These are phyloP conservation scores for Lantana camara DNA, from an alignment of 257 asterid genomes.

Conservation along the genomic window DNA sequence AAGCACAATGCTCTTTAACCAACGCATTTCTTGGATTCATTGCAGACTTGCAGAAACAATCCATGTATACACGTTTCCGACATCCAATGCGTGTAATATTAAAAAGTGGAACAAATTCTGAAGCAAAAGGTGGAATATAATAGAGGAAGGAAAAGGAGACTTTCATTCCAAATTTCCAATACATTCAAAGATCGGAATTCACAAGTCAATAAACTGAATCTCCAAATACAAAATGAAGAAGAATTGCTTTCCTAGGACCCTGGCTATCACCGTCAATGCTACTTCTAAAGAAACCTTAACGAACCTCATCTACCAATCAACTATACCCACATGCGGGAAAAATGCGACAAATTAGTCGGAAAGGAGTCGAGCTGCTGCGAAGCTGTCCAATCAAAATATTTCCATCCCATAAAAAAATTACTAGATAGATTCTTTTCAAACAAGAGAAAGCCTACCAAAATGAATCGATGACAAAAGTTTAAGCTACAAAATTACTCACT, in stretches of 20 bases:
- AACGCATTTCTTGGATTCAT: too few species aligned
- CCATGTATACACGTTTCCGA: too few species aligned
- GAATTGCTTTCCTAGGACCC: slow-evolving; percentile 6
- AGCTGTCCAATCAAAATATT: slow-evolving; percentile 9
- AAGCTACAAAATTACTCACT: slow-evolving; percentile 34
- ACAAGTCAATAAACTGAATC: not conserved
- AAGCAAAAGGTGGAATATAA: too few species aligned
- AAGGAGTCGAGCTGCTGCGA: slow-evolving; percentile 12
- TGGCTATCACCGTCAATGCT: slow-evolving; percentile 11
- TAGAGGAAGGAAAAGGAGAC: not conserved
- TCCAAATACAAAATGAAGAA: not conserved
- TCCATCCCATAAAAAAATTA: slow-evolving; percentile 4
- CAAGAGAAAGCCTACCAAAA: slow-evolving; percentile 25
- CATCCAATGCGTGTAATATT: too few species aligned
- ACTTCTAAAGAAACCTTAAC: slow-evolving; percentile 27
- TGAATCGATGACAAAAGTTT: slow-evolving; percentile 10
- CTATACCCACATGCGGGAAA: slow-evolving; percentile 35
- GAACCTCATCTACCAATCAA: slow-evolving; percentile 29
- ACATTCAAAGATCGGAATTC: not conserved
- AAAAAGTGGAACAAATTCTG: too few species aligned
- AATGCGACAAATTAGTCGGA: slow-evolving; percentile 30
- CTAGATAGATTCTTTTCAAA: not conserved
- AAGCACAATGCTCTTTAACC: too few species aligned
- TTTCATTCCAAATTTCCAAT: slow-evolving; percentile 1
- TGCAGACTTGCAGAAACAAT: too few species aligned